A percentile compares a stretch with the other conserved stretches of the same genome.
Evolutionary conservation across 495 filamentous ascomycete species (phyloP).

Genomic region (Aspergillus diversus): DNA sequence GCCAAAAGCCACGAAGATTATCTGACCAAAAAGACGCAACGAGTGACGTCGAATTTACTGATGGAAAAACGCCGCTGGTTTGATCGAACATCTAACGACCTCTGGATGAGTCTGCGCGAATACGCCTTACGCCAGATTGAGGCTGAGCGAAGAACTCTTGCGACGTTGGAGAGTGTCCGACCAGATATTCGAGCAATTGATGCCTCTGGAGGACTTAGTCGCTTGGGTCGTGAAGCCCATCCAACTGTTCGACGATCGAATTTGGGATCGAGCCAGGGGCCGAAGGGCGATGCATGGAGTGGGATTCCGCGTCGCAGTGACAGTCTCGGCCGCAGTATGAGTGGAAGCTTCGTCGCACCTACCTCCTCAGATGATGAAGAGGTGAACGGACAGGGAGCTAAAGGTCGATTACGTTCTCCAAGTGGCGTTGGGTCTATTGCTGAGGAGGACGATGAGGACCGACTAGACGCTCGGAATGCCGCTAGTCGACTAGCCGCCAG

Average conservation of each 20-base stretch:
- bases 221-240: conserved; percentile 86
- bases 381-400: conserved; percentile 41
- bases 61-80: conserved; percentile 92
- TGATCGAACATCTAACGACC: conserved; percentile 77
- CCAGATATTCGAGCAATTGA: conserved; percentile 95
- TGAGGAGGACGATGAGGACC: conserved; percentile 91
- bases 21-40: conserved; percentile 78
- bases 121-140: conserved; percentile 95
- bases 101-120: conserved; percentile 80
- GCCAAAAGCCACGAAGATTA: conserved; percentile 77
- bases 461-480: conserved; percentile 92
- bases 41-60: conserved; percentile 87
- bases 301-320: conserved; percentile 84
- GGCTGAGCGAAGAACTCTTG: conserved; percentile 87
- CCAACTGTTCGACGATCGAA: conserved; percentile 75
- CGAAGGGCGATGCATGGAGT: conserved; percentile 96
- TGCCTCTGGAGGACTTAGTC: conserved; percentile 80
- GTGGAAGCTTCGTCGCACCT: conserved; percentile 62
- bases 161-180: conserved; percentile 87
- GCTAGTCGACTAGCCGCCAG: conserved; percentile 91
- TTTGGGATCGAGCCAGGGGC: conserved; percentile 83
- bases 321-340: conserved; percentile 74
- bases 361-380: conserved; percentile 47
- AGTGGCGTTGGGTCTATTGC: conserved; percentile 62
- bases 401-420: conserved; percentile 62